phyloP scores from a whole-genome alignment of 768 basidiomycete species.

The Tricholoma terreum region DNA sequence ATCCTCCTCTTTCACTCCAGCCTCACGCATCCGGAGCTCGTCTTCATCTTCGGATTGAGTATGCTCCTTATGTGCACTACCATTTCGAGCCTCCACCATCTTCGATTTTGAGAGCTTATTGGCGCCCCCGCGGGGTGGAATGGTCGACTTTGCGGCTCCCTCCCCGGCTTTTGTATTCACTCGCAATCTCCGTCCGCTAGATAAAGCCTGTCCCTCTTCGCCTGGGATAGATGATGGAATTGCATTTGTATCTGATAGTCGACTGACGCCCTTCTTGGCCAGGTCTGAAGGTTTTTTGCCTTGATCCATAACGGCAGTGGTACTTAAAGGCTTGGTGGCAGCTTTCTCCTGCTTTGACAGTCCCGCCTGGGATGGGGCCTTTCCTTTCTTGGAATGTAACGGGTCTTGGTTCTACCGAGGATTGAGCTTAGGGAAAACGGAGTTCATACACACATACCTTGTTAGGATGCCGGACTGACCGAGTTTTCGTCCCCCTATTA shows the following conservation, averaged over 20 bases:
- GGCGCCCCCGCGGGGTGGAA: neutral
- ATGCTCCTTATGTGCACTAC: neutral
- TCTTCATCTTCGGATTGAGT: constrained; percentile 20
- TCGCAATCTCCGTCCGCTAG: neutral
- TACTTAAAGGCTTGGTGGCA: neutral
- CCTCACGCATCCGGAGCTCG: constrained; percentile 11
- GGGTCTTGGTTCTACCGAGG: neutral
- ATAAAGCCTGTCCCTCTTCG: neutral
- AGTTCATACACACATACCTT: constrained; percentile 4
- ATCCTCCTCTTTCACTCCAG: constrained; percentile 30
- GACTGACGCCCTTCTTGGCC: neutral
- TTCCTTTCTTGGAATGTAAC: neutral
- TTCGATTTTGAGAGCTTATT: neutral
- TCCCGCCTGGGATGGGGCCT: neutral
- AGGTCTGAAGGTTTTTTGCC: neutral
- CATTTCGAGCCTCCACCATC: constrained; percentile 1
- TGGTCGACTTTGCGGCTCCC: neutral
- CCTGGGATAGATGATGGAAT: neutral
- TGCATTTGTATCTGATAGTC: neutral
- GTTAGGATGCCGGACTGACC: neutral
- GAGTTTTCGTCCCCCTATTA: constrained; percentile 20
- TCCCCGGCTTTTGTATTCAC: neutral
- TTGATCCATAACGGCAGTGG: neutral
- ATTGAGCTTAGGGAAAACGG: neutral
- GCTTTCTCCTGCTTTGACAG: neutral